Evolutionary conservation across 345 rosid species (phyloP), one percentile per base, ranked within the genome.

Genomic region (Sisymbrium irio): DNA sequence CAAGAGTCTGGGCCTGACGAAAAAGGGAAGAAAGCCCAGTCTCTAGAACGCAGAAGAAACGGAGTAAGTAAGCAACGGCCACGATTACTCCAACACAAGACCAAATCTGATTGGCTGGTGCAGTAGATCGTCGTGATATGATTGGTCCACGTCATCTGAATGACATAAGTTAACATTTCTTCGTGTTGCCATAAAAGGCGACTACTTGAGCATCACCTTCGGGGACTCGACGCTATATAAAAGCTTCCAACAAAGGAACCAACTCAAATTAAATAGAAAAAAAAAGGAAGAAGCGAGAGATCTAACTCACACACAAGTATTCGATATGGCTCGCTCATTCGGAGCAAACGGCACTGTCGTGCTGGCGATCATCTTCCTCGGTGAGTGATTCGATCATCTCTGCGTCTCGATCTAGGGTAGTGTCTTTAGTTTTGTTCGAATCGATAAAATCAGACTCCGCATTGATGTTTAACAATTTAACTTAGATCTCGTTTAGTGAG

Each of bases 71-170:
- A 62, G 17, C 36, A 69, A 69, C 69, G 69, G 74, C 58, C 69
- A 61, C 46, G 75, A 69, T 53, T 15, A 36, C 40, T 69, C 75
- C 69, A 61, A 69, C 79, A 69, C 28, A 61, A 69, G 65, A 40
- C 22, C 55, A 20, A 27, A 46, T 69, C 35, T 53, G 33, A 69
- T 76, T 76, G 79, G 79, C 12, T 39, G 45, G 5, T 1, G 17
- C 17, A 1, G 12, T 51, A 58, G 57, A 76, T 54, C 67, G 32
- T n/a, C 20, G 63, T 0, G 11, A 30, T 9, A 5, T 69, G 12
- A 76, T 76, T 76, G 79, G 79, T 76, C 70, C 79, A 76, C 70
- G 70, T 76, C 49, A 54, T 62, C 22, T 3, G 15, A 57, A 53
- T 76, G 74, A 69, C 79, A 76, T 51, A 14, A 41, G 51, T 67